phyloP scores from a whole-genome alignment of 768 basidiomycete genomes.

The Phanerochaete sordida region DNA sequence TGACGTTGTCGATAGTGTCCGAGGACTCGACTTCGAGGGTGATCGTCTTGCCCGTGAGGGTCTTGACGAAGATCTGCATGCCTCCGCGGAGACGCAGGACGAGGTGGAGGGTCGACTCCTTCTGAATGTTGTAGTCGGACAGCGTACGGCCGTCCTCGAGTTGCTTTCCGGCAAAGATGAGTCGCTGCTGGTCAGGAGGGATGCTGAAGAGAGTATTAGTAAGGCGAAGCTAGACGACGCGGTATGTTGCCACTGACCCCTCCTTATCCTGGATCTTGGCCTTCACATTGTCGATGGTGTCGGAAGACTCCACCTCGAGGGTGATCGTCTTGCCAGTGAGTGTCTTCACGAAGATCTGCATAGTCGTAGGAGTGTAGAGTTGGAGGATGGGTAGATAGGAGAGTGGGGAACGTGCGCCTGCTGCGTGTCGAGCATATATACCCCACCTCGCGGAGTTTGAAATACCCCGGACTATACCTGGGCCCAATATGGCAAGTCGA shows the following conservation, averaged over 20 bases:
- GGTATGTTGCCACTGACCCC: slow-evolving; percentile 42
- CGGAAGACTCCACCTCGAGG: slow-evolving; percentile 68
- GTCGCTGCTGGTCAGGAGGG: slow-evolving; percentile 74
- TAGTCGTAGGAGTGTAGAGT: slow-evolving; percentile 16
- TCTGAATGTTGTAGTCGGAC: slow-evolving; percentile 44
- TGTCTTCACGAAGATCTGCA: slow-evolving; percentile 57
- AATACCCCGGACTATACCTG: neutral
- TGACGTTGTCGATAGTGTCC: slow-evolving; percentile 74
- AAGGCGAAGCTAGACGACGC: neutral
- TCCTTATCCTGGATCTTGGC: slow-evolving; percentile 90
- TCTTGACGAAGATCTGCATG: slow-evolving; percentile 91
- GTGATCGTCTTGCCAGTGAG: slow-evolving; percentile 78
- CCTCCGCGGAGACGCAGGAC: slow-evolving; percentile 40
- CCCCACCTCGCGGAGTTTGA: slow-evolving; percentile 6
- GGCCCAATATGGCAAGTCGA: slow-evolving; percentile 1
- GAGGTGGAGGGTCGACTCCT: slow-evolving; percentile 38
- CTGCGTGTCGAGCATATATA: slow-evolving; percentile 2
- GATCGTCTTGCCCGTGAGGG: slow-evolving; percentile 86
- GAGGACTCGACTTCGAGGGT: slow-evolving; percentile 84
- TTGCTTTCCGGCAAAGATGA: slow-evolving; percentile 84
- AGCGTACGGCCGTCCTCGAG: slow-evolving; percentile 79
- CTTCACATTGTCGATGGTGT: slow-evolving; percentile 70
- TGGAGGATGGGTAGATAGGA: slow-evolving; percentile 3
- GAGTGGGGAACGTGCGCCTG: neutral
- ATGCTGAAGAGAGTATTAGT: slow-evolving; percentile 40